A percentile compares a stretch with the other conserved stretches of the same genome.
Conservation (phyloP, 305 asterid genomes). For the Solanum hybrid region DNA sequence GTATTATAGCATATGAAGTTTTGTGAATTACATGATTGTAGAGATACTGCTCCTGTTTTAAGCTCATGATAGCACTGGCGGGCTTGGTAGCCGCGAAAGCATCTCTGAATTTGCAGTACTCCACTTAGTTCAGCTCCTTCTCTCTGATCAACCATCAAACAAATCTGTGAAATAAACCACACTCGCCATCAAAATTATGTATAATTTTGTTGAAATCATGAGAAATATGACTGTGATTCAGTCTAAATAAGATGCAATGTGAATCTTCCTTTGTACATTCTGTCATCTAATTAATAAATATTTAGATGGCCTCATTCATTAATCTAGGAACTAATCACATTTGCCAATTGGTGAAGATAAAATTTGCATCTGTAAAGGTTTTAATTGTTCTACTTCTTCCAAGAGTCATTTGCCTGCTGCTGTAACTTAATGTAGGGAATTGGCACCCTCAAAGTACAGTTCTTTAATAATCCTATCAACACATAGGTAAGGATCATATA, state of each 20-base stretch:
- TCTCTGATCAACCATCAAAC: conserved; percentile 7
- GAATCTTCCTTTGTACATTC: background rate
- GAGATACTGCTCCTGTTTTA: conserved; percentile 31
- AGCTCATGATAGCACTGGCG: conserved; percentile 30
- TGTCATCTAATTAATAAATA: background rate
- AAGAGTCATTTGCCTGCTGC: background rate
- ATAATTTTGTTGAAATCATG: background rate
- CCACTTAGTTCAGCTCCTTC: conserved; percentile 16
- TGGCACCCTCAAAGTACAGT: background rate
- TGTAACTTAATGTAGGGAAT: background rate
- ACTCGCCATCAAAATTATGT: background rate
- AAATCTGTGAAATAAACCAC: conserved; percentile 14
- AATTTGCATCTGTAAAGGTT: background rate
- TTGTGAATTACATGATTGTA: conserved; percentile 57
- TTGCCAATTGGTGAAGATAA: background rate
- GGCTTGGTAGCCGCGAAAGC: conserved; percentile 32
- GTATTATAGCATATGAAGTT: background rate
- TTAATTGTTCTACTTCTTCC: background rate
- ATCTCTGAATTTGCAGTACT: conserved; percentile 32
- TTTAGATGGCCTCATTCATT: background rate
- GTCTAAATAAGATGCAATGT: background rate
- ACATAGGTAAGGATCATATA: background rate
- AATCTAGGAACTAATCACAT: background rate
- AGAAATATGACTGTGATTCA: background rate
- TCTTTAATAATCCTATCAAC: background rate